Evolutionary conservation across 1,139 yeast genomes (phyloP).

Genomic region (Protomyces macrosporus): DNA sequence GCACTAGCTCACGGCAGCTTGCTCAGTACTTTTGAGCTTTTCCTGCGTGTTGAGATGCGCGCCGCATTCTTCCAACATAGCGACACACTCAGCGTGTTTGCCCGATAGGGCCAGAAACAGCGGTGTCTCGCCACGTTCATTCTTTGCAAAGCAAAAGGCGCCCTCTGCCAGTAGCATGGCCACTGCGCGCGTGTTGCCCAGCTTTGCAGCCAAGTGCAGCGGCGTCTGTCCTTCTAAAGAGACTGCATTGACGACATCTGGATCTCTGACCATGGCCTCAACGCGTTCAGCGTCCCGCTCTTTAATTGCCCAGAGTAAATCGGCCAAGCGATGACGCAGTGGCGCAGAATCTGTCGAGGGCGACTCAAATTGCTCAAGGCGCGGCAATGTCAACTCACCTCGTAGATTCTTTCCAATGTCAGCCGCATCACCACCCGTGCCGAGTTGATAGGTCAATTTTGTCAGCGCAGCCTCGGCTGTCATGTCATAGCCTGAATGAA

Average conservation of each 20-base stretch:
- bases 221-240: conserved; percentile 12
- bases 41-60: conserved; percentile 2
- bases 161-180: conserved; percentile 1
- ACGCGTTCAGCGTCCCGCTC: neutral
- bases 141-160: conserved; percentile 16
- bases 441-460: conserved; percentile 22
- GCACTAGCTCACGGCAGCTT: neutral
- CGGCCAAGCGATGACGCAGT: conserved; percentile 9
- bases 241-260: conserved; percentile 12
- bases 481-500: conserved; percentile 20
- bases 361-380: neutral
- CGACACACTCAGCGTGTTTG: neutral
- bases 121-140: conserved; percentile 16
- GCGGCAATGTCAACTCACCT: conserved; percentile 19
- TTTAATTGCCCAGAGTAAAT: conserved; percentile 11
- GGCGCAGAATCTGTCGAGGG: conserved; percentile 5
- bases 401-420: conserved; percentile 12
- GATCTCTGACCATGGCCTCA: neutral
- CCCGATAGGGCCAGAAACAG: neutral
- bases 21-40: neutral
- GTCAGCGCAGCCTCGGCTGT: conserved; percentile 24
- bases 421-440: neutral
- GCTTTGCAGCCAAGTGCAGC: conserved; percentile 10
- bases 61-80: conserved; percentile 9
- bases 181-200: conserved; percentile 1